phyloP scores from a whole-genome alignment of 2,329 filamentous ascomycete species.

The Hypoxylon sp. region DNA sequence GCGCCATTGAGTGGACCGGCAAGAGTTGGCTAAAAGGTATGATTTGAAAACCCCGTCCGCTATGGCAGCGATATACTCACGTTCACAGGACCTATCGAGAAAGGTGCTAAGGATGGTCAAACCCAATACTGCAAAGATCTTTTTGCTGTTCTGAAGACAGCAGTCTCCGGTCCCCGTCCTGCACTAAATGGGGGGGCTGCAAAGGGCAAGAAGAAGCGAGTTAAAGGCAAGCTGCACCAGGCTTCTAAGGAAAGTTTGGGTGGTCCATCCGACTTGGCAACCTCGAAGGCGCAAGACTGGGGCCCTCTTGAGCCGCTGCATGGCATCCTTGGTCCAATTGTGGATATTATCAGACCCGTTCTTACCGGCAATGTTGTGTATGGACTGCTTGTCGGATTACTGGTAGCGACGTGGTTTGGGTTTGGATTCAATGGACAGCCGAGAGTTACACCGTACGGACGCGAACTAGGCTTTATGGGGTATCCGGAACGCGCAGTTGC shows the following conservation, averaged over 20 bases:
- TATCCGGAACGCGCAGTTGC: constrained; percentile 80
- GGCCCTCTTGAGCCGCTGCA: constrained; percentile 86
- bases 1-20: constrained; percentile 93
- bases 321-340: constrained; percentile 76
- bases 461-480: constrained; percentile 59
- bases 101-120: constrained; percentile 93
- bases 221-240: constrained; percentile 66
- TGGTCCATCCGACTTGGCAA: constrained; percentile 59
- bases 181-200: constrained; percentile 61
- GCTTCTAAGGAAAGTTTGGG: constrained; percentile 60
- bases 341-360: constrained; percentile 78
- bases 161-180: constrained; percentile 75
- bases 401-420: constrained; percentile 82
- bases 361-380: constrained; percentile 84
- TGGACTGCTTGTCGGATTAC: constrained; percentile 78
- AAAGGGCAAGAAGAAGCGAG: constrained; percentile 75
- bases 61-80: constrained; percentile 51
- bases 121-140: constrained; percentile 85
- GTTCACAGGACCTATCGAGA: constrained; percentile 87
- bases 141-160: constrained; percentile 79
- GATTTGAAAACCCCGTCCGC: constrained; percentile 43
- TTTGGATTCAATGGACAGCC: constrained; percentile 65
- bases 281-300: constrained; percentile 71
- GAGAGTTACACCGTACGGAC: constrained; percentile 57
- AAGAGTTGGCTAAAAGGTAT: constrained; percentile 98